These are phyloP conservation scores for Poterioochromonas sp. DNA, from an alignment of 352 stramenopile genomes.

Conservation along the genomic window DNA sequence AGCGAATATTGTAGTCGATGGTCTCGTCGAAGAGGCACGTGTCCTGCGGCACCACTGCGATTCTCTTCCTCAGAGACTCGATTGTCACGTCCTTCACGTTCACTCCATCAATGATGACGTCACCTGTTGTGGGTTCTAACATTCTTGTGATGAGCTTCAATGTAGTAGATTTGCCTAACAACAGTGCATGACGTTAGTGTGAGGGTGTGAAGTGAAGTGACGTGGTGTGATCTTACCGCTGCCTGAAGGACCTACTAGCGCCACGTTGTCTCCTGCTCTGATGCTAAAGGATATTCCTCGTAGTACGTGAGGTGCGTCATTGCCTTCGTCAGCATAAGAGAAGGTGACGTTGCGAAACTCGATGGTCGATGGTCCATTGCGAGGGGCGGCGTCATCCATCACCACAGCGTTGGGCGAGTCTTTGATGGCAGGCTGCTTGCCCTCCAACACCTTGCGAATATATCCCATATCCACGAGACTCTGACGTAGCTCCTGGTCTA, in stretches of 20 bases:
- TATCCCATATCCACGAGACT: conserved; percentile 28
- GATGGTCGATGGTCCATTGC: conserved; percentile 40
- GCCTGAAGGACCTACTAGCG: conserved; percentile 61
- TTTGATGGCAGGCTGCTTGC: neutral
- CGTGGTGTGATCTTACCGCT: conserved; percentile 45
- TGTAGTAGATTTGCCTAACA: conserved; percentile 57
- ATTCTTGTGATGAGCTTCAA: conserved; percentile 64
- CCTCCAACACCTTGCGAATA: neutral
- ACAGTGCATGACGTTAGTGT: neutral
- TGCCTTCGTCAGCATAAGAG: conserved; percentile 49
- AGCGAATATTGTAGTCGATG: conserved; percentile 60
- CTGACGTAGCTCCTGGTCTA: conserved; percentile 29
- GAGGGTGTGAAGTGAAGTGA: neutral
- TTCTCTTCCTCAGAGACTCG: conserved; percentile 53
- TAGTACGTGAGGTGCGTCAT: conserved; percentile 45
- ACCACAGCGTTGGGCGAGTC: neutral
- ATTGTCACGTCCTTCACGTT: conserved; percentile 54
- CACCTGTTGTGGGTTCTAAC: conserved; percentile 57
- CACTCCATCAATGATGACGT: conserved; percentile 58
- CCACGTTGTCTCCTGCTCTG: conserved; percentile 54
- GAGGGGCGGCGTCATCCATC: neutral
- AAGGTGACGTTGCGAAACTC: conserved; percentile 65
- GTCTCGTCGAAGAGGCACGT: conserved; percentile 56
- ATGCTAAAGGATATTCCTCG: conserved; percentile 63
- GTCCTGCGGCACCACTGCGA: conserved; percentile 63